Evolutionary conservation across 164 flowering plant species (phyloP), one percentile per base, ranked within the genome.

Genomic region (Hamamelis virginiana): DNA sequence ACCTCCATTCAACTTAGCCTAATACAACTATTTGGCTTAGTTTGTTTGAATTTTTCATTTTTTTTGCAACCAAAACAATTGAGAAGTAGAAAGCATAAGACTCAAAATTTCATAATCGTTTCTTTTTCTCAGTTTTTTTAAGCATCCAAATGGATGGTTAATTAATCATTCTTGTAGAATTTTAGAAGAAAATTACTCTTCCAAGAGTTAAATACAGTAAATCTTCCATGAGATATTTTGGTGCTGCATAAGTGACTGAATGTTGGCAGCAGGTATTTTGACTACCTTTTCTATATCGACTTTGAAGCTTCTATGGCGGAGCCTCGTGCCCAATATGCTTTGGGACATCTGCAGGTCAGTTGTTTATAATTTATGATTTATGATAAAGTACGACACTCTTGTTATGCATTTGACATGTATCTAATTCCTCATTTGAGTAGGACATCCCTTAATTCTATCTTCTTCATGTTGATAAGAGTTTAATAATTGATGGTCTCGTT

Each of bases 281-380:
- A 95, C 75, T 92, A 92, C 81, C 91, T 95, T 53, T 95, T 95
- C 71, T 95, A 87, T 69, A 80, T 92, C 19, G 97, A 95, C 72
- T 91, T 95, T 75, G 97, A 95, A 85, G 99, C 99, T 56, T 95
- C 99, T 11, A 92, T 95, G 97, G 97, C 94, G 9, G 98, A 92
- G 13, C 81, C 83, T 41, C 90, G 96, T 46, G 94, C 96, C 5
- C 99, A 95, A 72, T 61, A 80, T 78, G 98, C 99, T 76, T 71
- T 95, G 70, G 88, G 80, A 45, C 94, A 92, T 80, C 76, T 95
- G 58, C 99, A 92, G 97, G 98, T 91, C n/a, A 66, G 80, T 75
- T 6, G 41, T 41, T 65, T 68, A 14, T 64, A 10, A 23, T 66
- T 48, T 38, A 5, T 53, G 62, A 45, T 41, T 21, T 28, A n/a